Evolutionary conservation across 257 asterid genomes (phyloP).

Genomic region (Fraxinus quadrangulata): DNA sequence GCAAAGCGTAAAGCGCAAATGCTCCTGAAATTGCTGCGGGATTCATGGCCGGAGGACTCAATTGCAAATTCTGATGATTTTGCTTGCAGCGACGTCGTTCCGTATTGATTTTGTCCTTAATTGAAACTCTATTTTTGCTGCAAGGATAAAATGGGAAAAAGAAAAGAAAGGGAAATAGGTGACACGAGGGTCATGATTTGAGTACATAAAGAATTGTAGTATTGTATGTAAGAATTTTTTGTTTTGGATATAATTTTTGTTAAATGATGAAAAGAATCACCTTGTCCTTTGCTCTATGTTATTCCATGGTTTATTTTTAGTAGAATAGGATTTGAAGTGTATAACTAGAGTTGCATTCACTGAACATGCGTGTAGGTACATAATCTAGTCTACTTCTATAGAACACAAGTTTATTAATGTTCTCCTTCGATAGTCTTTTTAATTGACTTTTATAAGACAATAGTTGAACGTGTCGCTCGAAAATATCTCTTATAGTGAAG

Average conservation of each 20-base stretch:
- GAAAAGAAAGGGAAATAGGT: not conserved
- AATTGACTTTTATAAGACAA: too few species aligned
- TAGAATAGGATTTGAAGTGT: not conserved
- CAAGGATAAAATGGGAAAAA: not conserved
- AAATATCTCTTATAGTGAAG: not conserved
- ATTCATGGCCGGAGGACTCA: conserved; percentile 50
- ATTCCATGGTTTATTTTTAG: not conserved
- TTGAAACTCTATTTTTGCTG: not conserved
- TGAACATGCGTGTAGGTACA: not conserved
- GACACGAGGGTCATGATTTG: conserved; percentile 8
- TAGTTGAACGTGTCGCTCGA: not conserved
- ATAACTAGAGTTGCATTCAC: not conserved
- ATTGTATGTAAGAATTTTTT: conserved; percentile 31
- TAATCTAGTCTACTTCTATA: not conserved
- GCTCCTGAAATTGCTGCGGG: conserved; percentile 45
- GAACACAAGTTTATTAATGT: not conserved
- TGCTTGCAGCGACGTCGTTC: conserved; percentile 50
- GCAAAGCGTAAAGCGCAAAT: conserved; percentile 67
- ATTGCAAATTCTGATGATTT: conserved; percentile 45
- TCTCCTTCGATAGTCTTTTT: too few species aligned
- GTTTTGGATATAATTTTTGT: not conserved
- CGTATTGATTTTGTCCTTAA: conserved; percentile 29
- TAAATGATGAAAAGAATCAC: not conserved
- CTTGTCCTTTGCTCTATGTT: not conserved
- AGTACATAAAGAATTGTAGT: conserved; percentile 27